These are phyloP conservation scores for Zymoseptoria brevis DNA, from an alignment of 2,329 filamentous ascomycete genomes.

Conservation along the genomic window DNA sequence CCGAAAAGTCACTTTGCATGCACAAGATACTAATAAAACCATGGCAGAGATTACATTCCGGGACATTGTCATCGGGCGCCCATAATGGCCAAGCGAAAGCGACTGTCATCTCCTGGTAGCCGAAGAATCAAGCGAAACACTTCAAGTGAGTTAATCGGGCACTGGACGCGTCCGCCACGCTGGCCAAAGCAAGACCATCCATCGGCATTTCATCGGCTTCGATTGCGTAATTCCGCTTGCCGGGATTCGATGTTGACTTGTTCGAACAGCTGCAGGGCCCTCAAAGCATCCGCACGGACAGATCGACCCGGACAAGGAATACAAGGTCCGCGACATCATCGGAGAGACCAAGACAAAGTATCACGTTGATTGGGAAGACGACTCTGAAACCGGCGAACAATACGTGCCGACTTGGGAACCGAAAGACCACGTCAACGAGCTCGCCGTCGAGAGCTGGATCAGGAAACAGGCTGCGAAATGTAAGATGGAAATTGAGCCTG, in stretches of 20 bases:
- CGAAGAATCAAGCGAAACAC: background rate
- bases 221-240: background rate
- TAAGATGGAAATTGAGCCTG: background rate
- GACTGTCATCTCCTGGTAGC: slow-evolving; percentile 14
- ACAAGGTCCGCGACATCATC: slow-evolving; percentile 26
- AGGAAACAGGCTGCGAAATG: slow-evolving; percentile 16
- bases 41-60: slow-evolving; percentile 5
- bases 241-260: background rate
- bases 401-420: slow-evolving; percentile 48
- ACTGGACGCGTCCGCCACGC: background rate
- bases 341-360: slow-evolving; percentile 36
- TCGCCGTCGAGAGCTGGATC: slow-evolving; percentile 32
- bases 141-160: background rate
- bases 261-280: slow-evolving; percentile 1
- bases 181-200: background rate
- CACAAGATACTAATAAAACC: slow-evolving; percentile 1
- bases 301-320: slow-evolving; percentile 21
- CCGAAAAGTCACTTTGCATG: background rate
- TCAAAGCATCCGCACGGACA: slow-evolving; percentile 23
- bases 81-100: slow-evolving; percentile 19
- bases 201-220: background rate
- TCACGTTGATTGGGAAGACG: slow-evolving; percentile 49
- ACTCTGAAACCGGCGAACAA: slow-evolving; percentile 41
- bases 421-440: slow-evolving; percentile 29
- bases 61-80: background rate